Evolutionary conservation across 208 protist species (phyloP), one percentile per base, ranked within the genome.

Genomic region (Leptomonas seymouri): DNA sequence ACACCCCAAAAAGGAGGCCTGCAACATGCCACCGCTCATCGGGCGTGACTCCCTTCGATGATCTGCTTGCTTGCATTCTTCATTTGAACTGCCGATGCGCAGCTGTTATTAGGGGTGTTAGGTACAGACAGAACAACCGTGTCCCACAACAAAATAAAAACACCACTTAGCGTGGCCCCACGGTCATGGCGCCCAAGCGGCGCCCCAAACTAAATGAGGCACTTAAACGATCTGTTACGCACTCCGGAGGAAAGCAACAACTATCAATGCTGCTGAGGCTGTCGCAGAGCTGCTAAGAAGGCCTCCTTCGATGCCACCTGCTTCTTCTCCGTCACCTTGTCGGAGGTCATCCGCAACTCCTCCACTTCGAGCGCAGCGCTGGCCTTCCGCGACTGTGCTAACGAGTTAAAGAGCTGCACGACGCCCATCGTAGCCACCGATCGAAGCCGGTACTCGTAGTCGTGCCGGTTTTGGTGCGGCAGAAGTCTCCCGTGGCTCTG

Each of bases 401-500:
- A 81, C 0, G 91, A 93, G 63, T 94, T 94, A 72, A 97, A 97
- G 20, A 97, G 78, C 59, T 86, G 87, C 60, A 97, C 91, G 0
- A 94, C 87, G 50, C 91, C 91, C 67, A 86, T 73, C 14, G 91
- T 97, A 2, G 91, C 89, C 20, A 94, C 76, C 6, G 75, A 77
- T 42, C 91, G 91, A 5, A 97, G 85, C 21, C 87, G 84, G 60
- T 93, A 94, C 67, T 97, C 91, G 70, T 97, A 97, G 73, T 97
- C 91, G 64, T 94, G 91, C 2, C 87, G 77, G 42, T 78, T 81
- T 55, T 95, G 91, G 55, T 87, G 80, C 0, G 85, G 84, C 18
- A 97, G 57, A 16, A 93, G 67, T 11, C 82, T 80, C n/a, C 90
- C 91, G 78, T 97, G 77, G 46, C 81, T 87, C 57, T 94, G 91